phyloP scores from a whole-genome alignment of 495 filamentous ascomycete species.

The Penicillium turbatum region DNA sequence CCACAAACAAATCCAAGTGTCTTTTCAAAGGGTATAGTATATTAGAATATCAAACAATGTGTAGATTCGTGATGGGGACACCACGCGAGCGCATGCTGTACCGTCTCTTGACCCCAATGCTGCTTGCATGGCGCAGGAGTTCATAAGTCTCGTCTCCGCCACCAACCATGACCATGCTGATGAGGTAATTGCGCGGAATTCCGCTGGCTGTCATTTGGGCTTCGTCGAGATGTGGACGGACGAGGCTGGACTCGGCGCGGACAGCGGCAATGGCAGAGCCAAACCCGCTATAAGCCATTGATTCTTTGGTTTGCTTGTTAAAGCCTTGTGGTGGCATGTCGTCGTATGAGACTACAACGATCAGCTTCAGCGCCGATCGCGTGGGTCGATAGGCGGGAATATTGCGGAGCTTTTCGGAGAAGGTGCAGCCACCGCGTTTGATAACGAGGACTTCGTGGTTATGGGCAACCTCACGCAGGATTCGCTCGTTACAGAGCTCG shows the following conservation, averaged over 20 bases:
- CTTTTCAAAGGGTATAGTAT: constrained; percentile 5
- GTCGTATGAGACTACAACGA: constrained; percentile 73
- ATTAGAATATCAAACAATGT: constrained; percentile 54
- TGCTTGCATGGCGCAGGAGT: constrained; percentile 53
- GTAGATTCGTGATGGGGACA: constrained; percentile 70
- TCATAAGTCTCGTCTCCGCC: constrained; percentile 67
- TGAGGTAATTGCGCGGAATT: constrained; percentile 63
- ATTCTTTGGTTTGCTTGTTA: neutral
- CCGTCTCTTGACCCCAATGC: constrained; percentile 68
- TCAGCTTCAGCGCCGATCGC: constrained; percentile 62
- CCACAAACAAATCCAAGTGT: neutral
- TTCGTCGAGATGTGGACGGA: constrained; percentile 74
- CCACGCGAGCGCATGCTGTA: constrained; percentile 82
- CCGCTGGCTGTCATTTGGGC: constrained; percentile 67
- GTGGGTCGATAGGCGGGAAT: constrained; percentile 72
- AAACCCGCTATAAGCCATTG: neutral
- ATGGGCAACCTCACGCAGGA: constrained; percentile 57
- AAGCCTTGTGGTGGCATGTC: constrained; percentile 12
- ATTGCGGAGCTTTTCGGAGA: constrained; percentile 75
- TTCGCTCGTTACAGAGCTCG: constrained; percentile 58
- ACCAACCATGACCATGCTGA: constrained; percentile 81
- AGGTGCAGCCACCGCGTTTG: constrained; percentile 78
- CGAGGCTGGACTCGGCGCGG: constrained; percentile 41
- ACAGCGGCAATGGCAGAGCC: constrained; percentile 36
- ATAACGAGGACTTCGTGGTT: constrained; percentile 79